phyloP scores from a whole-genome alignment of 495 filamentous ascomycete species.

The Hypoxylon intermedium region DNA sequence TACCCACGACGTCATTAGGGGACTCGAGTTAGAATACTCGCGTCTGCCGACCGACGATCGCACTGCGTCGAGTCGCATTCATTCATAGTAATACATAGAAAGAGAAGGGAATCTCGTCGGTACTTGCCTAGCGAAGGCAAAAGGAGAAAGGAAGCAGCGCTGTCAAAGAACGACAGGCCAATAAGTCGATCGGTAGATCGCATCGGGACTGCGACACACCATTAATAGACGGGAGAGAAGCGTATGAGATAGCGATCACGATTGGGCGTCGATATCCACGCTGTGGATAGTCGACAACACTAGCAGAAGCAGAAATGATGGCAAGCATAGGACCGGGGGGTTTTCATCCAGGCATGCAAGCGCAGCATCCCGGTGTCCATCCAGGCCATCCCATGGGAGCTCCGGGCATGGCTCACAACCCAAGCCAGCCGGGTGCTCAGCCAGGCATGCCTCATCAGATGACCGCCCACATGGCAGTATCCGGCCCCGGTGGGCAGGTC shows the following conservation, averaged over 20 bases:
- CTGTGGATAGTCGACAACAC: slow-evolving; percentile 55
- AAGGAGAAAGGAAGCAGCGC: neutral
- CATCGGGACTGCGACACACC: slow-evolving; percentile 23
- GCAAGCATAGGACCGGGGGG: slow-evolving; percentile 70
- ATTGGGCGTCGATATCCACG: slow-evolving; percentile 56
- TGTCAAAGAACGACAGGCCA: neutral
- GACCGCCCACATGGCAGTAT: slow-evolving; percentile 80
- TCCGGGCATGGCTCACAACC: slow-evolving; percentile 62
- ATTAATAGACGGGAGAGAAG: slow-evolving; percentile 16
- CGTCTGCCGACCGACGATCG: slow-evolving; percentile 17
- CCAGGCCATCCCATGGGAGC: slow-evolving; percentile 79
- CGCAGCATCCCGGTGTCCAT: slow-evolving; percentile 71
- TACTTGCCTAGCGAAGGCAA: neutral
- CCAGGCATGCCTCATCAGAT: slow-evolving; percentile 75
- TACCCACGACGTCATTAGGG: too few relatives aligned
- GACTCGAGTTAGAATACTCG: neutral
- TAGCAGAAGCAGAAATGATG: slow-evolving; percentile 63
- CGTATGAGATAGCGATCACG: slow-evolving; percentile 54
- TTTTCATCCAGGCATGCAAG: slow-evolving; percentile 74
- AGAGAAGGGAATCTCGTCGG: slow-evolving; percentile 2
- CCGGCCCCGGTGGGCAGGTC: slow-evolving; percentile 79
- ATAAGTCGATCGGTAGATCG: slow-evolving; percentile 22
- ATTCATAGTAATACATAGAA: neutral
- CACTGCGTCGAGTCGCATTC: slow-evolving; percentile 19
- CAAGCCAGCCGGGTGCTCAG: slow-evolving; percentile 70